Base-by-base conservation (phyloP, 2,329 filamentous ascomycete species). In the Penicillium expansum region DNA sequence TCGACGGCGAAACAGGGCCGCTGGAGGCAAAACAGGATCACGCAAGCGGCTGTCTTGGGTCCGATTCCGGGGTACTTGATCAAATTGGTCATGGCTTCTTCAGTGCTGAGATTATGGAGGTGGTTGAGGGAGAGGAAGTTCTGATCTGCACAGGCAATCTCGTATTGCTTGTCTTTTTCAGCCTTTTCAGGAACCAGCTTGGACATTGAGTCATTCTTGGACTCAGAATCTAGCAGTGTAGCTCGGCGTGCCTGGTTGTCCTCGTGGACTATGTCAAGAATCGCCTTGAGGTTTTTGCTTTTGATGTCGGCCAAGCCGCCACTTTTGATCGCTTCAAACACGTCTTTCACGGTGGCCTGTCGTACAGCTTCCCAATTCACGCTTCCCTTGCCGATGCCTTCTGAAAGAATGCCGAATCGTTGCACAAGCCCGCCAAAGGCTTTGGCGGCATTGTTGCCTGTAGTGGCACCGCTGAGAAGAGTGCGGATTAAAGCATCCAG, bases 361-460 rank as follows among this genome's bases (percentile, higher is more conserved):
- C 85, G 83, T 1, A 92, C 86, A 10, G 83, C 84, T 63, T 91
- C 84, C 88, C 89, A 93, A 68, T 92, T 79, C 8, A 92, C 86
- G 53, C 87, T 90, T 3, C 87, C 87, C 63, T 87, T 85, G 5
- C 87, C 88, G 10, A 87, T 75, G 7, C 88, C 85, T 41, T 82
- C 78, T 32, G 85, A 70, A 4, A 88, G 74, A 18, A 84, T 78
- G 1, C 89, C 88, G 60, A 88, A 92, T 33, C 76, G 81, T 18
- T 82, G 67, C 3, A 87, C 83, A 0, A 94, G 78, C 0, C 85
- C 86, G 57, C 81, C 77, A 60, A 93, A 84, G 6, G 89, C 88
- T 39, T 78, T 81, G 20, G 85, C 85, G 0, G 89, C 86, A 42
- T 88, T 87, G 16, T 71, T 78, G 47, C 79, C 78, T 0, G 81